Conservation (phyloP, 768 basidiomycete species). For the Piloderma croceum region DNA sequence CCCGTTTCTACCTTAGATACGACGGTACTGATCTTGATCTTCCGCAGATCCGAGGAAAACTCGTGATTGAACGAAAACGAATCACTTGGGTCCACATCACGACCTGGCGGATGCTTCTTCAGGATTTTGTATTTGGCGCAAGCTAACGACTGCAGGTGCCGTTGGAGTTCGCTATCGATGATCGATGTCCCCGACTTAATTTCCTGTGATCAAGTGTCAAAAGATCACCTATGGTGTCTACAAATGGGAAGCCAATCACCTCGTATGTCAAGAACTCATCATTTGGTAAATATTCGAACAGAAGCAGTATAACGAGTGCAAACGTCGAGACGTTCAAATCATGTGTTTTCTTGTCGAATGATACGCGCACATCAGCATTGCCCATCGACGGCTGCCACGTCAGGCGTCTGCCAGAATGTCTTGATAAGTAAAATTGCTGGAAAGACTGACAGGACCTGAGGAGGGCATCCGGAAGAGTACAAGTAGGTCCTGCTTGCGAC, state of each 20-base stretch:
- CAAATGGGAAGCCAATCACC: conserved; percentile 35
- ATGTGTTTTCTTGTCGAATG: conserved; percentile 75
- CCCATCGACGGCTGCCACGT: conserved; percentile 91
- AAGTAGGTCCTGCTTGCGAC: conserved; percentile 56
- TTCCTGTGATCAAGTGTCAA: conserved; percentile 49
- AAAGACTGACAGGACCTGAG: conserved; percentile 67
- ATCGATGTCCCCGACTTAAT: conserved; percentile 74
- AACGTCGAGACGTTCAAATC: conserved; percentile 92
- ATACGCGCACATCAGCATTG: conserved; percentile 79
- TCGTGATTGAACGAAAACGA: conserved; percentile 84
- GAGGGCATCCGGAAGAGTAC: conserved; percentile 63
- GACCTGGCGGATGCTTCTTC: conserved; percentile 83
- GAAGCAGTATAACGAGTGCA: conserved; percentile 77
- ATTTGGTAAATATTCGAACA: conserved; percentile 71
- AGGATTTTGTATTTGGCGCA: conserved; percentile 92
- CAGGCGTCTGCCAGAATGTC: conserved; percentile 84
- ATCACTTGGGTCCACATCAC: conserved; percentile 73
- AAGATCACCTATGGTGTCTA: background rate
- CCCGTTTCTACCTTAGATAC: conserved; percentile 81
- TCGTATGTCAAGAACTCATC: conserved; percentile 72
- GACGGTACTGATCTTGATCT: conserved; percentile 90
- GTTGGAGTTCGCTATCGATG: conserved; percentile 70
- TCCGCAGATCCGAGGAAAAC: conserved; percentile 77
- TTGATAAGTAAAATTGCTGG: conserved; percentile 82
- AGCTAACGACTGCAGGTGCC: conserved; percentile 93